Evolutionary conservation across 1,284 basidiomycete genomes (phyloP), one percentile per base, ranked within the genome.

Genomic region (Cutaneotrichosporon cavernicola): DNA sequence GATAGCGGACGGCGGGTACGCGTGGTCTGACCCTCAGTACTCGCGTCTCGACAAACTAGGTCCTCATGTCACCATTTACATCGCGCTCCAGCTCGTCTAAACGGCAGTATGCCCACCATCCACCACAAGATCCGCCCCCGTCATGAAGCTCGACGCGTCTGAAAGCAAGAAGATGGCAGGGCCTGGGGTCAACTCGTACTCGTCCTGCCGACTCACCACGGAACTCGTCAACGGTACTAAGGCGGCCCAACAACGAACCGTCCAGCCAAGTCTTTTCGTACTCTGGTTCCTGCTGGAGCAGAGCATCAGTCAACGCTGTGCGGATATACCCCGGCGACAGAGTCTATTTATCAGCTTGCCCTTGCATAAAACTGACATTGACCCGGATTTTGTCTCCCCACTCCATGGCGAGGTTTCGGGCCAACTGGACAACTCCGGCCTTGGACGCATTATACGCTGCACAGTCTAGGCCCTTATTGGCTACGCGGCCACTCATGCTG

Each of bases 401-500:
- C 75, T 92, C 90, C 76, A 89, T 90, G 5, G 90, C 90, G 84
- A 92, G 86, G 80, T 89, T 91, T 62, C 90, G 85, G 22, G 83
- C 87, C 87, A 92, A 90, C 80, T 92, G 91, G 52, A 90, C 78
- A 8, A 92, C 88, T 2, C 88, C 90, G 2, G 89, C 86, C 80
- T 92, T 92, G 80, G 88, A 90, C 59, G 87, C 85, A 79, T 60
- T 63, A 65, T 64, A 69, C 18, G 65, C 63, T 8, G 65, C 82
- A 58, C 69, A 88, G 67, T 70, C 76, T 69, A 75, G 72, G 5
- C 68, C 90, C 79, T 82, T 86, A 81, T 92, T 92, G 61, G 89
- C 90, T 70, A 92, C 88, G 53, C 86, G 87, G 18, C 90, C 91
- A 51, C 89, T 90, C 89, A 93, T 92, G 62, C 89, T 90, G 36